Conservation (phyloP, 208 protist genomes). For the Polymyxa betae region DNA sequence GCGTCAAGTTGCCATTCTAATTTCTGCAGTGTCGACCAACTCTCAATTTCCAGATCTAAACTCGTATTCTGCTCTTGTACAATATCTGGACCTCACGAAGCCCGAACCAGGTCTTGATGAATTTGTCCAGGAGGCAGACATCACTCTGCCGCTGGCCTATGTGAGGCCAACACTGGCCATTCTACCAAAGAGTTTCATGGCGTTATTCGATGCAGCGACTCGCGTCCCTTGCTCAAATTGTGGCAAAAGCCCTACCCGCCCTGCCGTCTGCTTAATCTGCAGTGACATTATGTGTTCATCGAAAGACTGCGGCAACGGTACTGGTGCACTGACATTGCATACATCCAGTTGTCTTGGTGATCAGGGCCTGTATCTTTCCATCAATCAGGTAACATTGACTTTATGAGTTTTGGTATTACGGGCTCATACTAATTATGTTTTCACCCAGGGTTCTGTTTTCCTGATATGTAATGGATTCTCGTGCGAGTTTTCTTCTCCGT, state of each 20-base stretch:
- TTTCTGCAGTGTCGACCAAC: background rate
- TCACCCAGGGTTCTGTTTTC: constrained; percentile 28
- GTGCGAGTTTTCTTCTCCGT: constrained; percentile 3
- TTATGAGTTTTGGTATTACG: background rate
- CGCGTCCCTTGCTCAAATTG: background rate
- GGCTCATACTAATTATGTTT: background rate
- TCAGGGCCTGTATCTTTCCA: background rate
- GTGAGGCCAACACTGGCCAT: background rate
- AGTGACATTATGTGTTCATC: background rate
- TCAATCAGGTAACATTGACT: background rate
- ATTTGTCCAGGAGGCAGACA: background rate
- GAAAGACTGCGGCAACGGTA: background rate
- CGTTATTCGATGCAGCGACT: background rate
- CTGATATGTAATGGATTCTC: background rate
- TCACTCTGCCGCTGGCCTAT: background rate
- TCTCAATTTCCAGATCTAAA: background rate
- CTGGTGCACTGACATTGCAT: background rate
- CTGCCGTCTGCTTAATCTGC: background rate
- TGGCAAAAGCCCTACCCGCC: background rate
- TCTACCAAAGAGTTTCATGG: background rate
- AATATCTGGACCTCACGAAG: background rate
- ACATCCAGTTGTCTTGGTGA: background rate
- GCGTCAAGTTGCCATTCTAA: background rate
- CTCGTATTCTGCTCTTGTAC: background rate
- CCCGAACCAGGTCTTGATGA: background rate